phyloP scores from a whole-genome alignment of 257 asterid species.

The Galeopsis tetrahit region DNA sequence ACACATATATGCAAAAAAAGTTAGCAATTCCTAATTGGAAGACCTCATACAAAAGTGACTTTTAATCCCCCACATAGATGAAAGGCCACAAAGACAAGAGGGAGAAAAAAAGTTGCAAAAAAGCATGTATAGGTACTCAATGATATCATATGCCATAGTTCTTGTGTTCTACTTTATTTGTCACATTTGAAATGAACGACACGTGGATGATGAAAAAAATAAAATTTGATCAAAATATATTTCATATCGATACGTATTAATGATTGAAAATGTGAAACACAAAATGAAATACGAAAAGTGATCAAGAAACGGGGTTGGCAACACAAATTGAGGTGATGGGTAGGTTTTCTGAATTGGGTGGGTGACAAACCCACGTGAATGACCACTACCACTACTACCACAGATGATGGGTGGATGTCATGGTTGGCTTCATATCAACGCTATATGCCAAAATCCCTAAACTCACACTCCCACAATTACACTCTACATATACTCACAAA shows the following conservation, averaged over 20 bases:
- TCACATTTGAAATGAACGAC: no score
- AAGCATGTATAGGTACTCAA: conserved; percentile 20
- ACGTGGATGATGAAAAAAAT: no score
- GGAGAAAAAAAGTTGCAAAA: conserved; percentile 25
- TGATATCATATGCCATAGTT: no score
- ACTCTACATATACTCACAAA: conserved; percentile 35
- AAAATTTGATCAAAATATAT: no score
- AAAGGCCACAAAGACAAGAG: conserved; percentile 33
- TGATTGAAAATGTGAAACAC: no score
- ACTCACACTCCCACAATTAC: conserved; percentile 35
- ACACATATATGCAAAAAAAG: not conserved
- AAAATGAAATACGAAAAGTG: no score
- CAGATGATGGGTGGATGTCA: conserved; percentile 68
- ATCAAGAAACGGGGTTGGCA: no score
- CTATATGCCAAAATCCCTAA: conserved; percentile 66
- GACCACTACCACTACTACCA: conserved; percentile 46
- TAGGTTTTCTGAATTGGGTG: conserved; percentile 32
- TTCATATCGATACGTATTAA: no score
- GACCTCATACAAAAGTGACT: conserved; percentile 19
- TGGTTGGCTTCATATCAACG: conserved; percentile 92
- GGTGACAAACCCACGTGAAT: conserved; percentile 69
- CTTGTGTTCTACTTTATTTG: no score
- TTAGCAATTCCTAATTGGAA: not conserved
- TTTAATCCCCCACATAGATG: conserved; percentile 32
- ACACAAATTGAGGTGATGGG: conserved; percentile 30